Evolutionary conservation across 257 asterid species (phyloP).

Genomic region (Solanum neorickii): DNA sequence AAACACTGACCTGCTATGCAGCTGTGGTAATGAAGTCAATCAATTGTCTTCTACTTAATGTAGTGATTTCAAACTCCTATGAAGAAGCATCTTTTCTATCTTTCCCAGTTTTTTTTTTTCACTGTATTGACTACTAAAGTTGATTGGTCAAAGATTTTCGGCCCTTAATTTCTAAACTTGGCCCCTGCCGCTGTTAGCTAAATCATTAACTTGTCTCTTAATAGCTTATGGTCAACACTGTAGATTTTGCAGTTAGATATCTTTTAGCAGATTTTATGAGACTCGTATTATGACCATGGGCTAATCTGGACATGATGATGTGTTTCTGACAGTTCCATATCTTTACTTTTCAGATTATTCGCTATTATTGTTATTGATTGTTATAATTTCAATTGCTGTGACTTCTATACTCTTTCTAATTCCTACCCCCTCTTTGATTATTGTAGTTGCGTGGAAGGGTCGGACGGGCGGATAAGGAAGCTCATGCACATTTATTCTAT

Average conservation of each 20-base stretch:
- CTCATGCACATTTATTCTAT: constrained; percentile 84
- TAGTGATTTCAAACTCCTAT: not conserved
- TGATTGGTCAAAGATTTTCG: not conserved
- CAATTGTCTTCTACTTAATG: not conserved
- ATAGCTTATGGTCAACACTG: not conserved
- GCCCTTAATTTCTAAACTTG: not conserved
- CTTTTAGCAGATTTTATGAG: not conserved
- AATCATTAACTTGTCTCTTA: not conserved
- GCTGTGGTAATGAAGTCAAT: not conserved
- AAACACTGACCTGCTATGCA: not conserved
- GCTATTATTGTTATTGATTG: not conserved
- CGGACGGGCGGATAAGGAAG: constrained; percentile 98
- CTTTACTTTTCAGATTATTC: not conserved
- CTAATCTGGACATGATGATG: not conserved
- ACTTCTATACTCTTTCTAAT: not conserved
- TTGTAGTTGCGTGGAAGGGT: constrained; percentile 93
- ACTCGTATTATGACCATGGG: not conserved
- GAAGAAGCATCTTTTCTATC: not conserved
- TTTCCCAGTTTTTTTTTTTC: not conserved
- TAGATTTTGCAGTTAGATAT: not conserved
- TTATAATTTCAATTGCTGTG: not conserved
- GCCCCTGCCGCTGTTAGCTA: not conserved
- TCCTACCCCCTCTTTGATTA: constrained; percentile 1
- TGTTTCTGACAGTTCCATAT: not conserved
- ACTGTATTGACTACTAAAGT: not conserved